phyloP scores from a whole-genome alignment of 2,329 filamentous ascomycete genomes.

The Xylaria sp. region DNA sequence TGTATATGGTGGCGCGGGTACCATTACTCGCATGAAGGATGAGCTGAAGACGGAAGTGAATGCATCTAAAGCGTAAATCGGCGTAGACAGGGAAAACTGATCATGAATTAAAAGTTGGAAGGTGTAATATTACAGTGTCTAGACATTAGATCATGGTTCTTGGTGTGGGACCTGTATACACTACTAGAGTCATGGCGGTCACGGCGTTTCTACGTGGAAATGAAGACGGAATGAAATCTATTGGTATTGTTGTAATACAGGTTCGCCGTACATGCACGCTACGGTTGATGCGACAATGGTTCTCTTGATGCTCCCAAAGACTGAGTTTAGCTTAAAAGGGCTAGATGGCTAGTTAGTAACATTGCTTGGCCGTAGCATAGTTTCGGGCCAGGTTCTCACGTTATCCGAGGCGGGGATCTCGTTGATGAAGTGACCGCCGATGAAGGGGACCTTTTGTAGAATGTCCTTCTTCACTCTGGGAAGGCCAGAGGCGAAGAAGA shows the following conservation, averaged over 20 bases:
- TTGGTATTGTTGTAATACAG: conserved; percentile 39
- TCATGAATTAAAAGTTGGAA: too few species aligned
- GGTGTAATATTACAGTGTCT: too few species aligned
- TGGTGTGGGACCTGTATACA: background rate
- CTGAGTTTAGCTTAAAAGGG: conserved; percentile 35
- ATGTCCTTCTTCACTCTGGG: conserved; percentile 65
- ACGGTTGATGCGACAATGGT: conserved; percentile 28
- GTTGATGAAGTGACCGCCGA: conserved; percentile 58
- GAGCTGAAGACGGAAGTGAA: conserved; percentile 59
- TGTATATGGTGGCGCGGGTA: conserved; percentile 68
- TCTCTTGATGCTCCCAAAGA: conserved; percentile 15
- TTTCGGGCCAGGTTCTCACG: conserved; percentile 48
- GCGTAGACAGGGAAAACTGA: too few species aligned
- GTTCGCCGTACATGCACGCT: conserved; percentile 35
- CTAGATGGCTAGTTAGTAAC: conserved; percentile 27
- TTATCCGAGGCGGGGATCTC: conserved; percentile 66
- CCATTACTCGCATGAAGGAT: conserved; percentile 67
- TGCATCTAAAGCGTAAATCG: conserved; percentile 21
- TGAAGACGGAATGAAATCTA: conserved; percentile 36
- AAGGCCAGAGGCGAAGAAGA: conserved; percentile 67
- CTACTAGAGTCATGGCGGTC: conserved; percentile 8
- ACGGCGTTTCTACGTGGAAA: background rate
- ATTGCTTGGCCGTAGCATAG: background rate
- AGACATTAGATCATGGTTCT: conserved; percentile 22
- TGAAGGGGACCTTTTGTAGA: conserved; percentile 63